Conservation (phyloP, 257 asterid species). For the Primulina huaijiensis region DNA sequence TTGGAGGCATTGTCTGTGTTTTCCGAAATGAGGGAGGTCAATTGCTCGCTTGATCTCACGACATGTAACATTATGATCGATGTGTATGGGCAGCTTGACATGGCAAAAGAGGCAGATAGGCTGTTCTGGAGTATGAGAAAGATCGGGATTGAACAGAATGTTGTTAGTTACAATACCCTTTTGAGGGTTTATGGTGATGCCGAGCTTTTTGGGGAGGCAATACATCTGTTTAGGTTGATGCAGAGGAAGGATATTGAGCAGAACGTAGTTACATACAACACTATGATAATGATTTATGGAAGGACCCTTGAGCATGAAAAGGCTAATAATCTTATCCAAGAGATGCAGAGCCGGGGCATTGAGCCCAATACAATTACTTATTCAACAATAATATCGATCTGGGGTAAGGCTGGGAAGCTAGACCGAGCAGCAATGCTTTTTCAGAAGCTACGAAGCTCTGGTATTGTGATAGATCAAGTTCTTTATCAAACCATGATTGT, state of each 20-base stretch:
- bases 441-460: slow-evolving; percentile 81
- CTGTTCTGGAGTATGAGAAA: slow-evolving; percentile 92
- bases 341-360: slow-evolving; percentile 75
- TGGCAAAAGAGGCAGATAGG: slow-evolving; percentile 94
- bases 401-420: slow-evolving; percentile 85
- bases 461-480: slow-evolving; percentile 76
- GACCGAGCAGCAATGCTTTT: slow-evolving; percentile 84
- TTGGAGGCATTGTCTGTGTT: slow-evolving; percentile 78
- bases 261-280: slow-evolving; percentile 88
- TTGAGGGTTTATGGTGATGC: slow-evolving; percentile 90
- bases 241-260: slow-evolving; percentile 83
- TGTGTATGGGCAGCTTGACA: slow-evolving; percentile 87
- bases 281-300: slow-evolving; percentile 90
- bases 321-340: slow-evolving; percentile 84
- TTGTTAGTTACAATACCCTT: slow-evolving; percentile 84
- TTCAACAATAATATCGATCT: slow-evolving; percentile 83
- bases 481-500: slow-evolving; percentile 94
- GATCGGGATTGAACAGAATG: slow-evolving; percentile 81
- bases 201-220: slow-evolving; percentile 91
- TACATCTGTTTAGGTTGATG: slow-evolving; percentile 92
- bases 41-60: slow-evolving; percentile 65
- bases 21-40: slow-evolving; percentile 68
- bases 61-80: slow-evolving; percentile 95
- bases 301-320: slow-evolving; percentile 91
- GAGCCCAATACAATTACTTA: slow-evolving; percentile 91